Conservation (phyloP, 2,329 filamentous ascomycete genomes). For the Paracoccidioides brasiliensis region DNA sequence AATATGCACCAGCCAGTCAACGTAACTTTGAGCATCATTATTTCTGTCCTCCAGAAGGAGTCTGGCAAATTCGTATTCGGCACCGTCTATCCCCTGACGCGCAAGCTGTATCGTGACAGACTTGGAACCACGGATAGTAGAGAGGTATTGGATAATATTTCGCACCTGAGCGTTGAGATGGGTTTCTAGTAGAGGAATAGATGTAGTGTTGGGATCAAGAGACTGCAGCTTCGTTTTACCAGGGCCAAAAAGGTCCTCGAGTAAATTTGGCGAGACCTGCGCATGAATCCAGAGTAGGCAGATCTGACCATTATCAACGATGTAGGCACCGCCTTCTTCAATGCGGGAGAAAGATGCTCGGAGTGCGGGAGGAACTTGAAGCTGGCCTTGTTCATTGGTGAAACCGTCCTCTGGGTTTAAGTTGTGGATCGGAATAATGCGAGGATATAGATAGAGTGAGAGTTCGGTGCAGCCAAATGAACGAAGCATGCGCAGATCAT, state of each 20-base stretch:
- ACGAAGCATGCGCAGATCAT: slow-evolving; percentile 82
- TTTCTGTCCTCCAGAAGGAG: slow-evolving; percentile 88
- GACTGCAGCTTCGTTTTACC: slow-evolving; percentile 56
- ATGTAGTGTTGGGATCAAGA: slow-evolving; percentile 69
- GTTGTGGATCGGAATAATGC: slow-evolving; percentile 85
- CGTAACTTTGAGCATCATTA: slow-evolving; percentile 94
- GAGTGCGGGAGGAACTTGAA: slow-evolving; percentile 67
- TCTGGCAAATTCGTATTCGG: slow-evolving; percentile 91
- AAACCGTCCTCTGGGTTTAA: slow-evolving; percentile 81
- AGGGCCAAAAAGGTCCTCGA: slow-evolving; percentile 79
- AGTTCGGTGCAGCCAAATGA: slow-evolving; percentile 77
- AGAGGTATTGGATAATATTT: slow-evolving; percentile 81
- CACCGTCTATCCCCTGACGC: slow-evolving; percentile 81
- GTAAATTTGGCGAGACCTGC: slow-evolving; percentile 81
- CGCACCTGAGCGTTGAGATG: slow-evolving; percentile 90
- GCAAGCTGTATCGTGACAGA: slow-evolving; percentile 81
- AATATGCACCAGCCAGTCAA: slow-evolving; percentile 94
- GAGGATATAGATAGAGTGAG: slow-evolving; percentile 85
- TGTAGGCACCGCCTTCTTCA: slow-evolving; percentile 84
- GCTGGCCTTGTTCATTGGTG: slow-evolving; percentile 76
- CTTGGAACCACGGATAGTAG: slow-evolving; percentile 69
- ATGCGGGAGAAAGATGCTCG: slow-evolving; percentile 77
- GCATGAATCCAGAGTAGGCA: slow-evolving; percentile 86
- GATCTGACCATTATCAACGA: slow-evolving; percentile 90
- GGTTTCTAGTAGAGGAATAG: slow-evolving; percentile 73